Evolutionary conservation across 768 basidiomycete genomes (phyloP).

Genomic region (Xerocomellus amylosporus): DNA sequence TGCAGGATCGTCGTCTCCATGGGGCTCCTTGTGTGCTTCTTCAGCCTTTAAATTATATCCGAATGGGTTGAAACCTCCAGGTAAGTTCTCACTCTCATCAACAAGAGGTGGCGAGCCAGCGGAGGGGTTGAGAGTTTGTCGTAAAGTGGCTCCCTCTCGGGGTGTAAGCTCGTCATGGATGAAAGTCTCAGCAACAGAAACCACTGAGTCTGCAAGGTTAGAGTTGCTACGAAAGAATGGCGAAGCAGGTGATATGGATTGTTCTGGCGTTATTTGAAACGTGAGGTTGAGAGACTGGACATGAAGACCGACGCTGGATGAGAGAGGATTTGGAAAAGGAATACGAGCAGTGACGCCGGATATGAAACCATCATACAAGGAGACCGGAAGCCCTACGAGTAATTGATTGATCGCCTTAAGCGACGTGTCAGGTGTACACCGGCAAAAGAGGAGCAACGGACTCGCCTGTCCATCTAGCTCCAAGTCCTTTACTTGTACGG

Average conservation of each 20-base stretch:
- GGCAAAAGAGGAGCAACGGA: background rate
- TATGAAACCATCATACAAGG: constrained; percentile 68
- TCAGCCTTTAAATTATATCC: constrained; percentile 33
- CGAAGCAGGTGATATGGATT: constrained; percentile 9
- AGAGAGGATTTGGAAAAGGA: constrained; percentile 83
- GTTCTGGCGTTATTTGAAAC: constrained; percentile 45
- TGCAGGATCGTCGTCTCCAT: constrained; percentile 55
- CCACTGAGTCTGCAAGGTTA: constrained; percentile 75
- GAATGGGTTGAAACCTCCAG: constrained; percentile 68
- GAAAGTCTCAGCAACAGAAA: constrained; percentile 82
- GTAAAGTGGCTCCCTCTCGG: constrained; percentile 67
- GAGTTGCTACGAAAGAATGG: constrained; percentile 19
- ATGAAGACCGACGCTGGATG: constrained; percentile 68
- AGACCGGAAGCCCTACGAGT: constrained; percentile 62
- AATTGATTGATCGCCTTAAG: constrained; percentile 75
- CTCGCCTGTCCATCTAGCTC: constrained; percentile 75
- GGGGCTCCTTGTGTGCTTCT: constrained; percentile 29
- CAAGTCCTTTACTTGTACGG: constrained; percentile 80
- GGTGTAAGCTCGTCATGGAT: constrained; percentile 76
- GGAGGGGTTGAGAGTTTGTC: constrained; percentile 62
- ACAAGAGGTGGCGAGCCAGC: constrained; percentile 26
- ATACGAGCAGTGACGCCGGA: constrained; percentile 74
- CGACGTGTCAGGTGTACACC: constrained; percentile 16
- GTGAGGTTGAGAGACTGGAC: constrained; percentile 65
- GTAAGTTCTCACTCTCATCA: constrained; percentile 47